These are phyloP conservation scores for Chaetomium globosum DNA, from an alignment of 2,329 filamentous ascomycete genomes.

Conservation along the genomic window DNA sequence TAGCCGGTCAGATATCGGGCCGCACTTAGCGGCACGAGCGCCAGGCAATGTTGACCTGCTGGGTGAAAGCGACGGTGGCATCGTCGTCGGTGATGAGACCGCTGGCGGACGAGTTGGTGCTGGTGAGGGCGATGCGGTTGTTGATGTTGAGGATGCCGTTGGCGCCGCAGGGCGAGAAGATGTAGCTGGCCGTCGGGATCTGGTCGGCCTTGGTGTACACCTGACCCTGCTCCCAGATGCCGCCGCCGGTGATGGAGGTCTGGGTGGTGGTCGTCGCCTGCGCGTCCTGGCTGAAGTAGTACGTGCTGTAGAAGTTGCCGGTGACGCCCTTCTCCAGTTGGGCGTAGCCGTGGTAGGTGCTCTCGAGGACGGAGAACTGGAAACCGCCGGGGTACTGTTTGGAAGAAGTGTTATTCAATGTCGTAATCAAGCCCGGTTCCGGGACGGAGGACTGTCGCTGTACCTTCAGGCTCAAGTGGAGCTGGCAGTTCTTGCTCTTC, in stretches of 20 bases:
- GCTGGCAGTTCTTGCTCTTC: conserved; percentile 53
- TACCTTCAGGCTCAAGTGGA: conserved; percentile 48
- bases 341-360: conserved; percentile 54
- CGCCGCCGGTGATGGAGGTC: conserved; percentile 49
- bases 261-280: conserved; percentile 49
- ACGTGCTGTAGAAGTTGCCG: conserved; percentile 51
- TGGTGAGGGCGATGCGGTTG: conserved; percentile 50
- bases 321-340: conserved; percentile 51
- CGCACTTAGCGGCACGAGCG: conserved; percentile 36
- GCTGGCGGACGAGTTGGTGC: conserved; percentile 43
- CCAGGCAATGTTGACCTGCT: conserved; percentile 50
- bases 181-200: conserved; percentile 49
- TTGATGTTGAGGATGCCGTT: conserved; percentile 53
- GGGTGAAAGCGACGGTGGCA: conserved; percentile 49
- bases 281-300: conserved; percentile 53
- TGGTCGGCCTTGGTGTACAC: conserved; percentile 53
- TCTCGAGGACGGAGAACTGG: conserved; percentile 51
- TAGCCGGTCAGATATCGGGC: conserved; percentile 9
- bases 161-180: conserved; percentile 52
- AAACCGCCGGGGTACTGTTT: conserved; percentile 49
- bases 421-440: background rate
- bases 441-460: background rate
- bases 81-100: conserved; percentile 51
- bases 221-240: conserved; percentile 47
- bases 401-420: background rate